A percentile compares a stretch with the other conserved stretches of the same genome.
Conservation (phyloP, 805 yeast species). For the Wickerhamomyces xylosicus region DNA sequence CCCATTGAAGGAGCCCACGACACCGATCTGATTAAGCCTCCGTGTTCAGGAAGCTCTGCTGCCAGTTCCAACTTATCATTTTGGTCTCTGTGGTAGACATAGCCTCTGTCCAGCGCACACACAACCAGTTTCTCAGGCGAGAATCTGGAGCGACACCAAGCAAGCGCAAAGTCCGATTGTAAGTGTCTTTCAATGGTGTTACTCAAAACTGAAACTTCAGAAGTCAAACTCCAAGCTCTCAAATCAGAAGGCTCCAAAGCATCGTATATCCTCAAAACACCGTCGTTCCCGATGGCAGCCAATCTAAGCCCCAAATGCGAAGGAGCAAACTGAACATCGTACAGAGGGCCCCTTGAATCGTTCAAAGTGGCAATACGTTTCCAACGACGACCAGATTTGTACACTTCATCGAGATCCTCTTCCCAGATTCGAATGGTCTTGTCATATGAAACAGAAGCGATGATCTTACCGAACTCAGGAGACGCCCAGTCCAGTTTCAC, state of each 20-base stretch:
- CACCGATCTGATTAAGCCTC: constrained; percentile 77
- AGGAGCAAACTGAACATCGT: constrained; percentile 87
- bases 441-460: constrained; percentile 87
- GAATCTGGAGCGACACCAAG: constrained; percentile 88
- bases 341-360: constrained; percentile 82
- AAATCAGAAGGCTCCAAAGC: constrained; percentile 85
- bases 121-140: constrained; percentile 74
- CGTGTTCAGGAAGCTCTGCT: constrained; percentile 70
- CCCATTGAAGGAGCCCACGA: constrained; percentile 98
- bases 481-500: constrained; percentile 86
- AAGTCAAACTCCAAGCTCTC: constrained; percentile 67
- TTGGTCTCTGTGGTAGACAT: constrained; percentile 51
- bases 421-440: constrained; percentile 87
- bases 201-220: constrained; percentile 57
- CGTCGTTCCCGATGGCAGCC: constrained; percentile 87
- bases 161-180: constrained; percentile 76
- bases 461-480: constrained; percentile 82
- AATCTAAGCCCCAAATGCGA: constrained; percentile 69
- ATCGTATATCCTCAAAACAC: constrained; percentile 75
- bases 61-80: constrained; percentile 40
- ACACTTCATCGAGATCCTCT: constrained; percentile 70
- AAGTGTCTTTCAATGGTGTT: constrained; percentile 70
- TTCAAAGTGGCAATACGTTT: constrained; percentile 61
- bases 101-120: constrained; percentile 80
- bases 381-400: constrained; percentile 82